Evolutionary conservation across 768 basidiomycete species (phyloP), one percentile per base, ranked within the genome.

Genomic region (Pseudohyphozyma bogoriensis): DNA sequence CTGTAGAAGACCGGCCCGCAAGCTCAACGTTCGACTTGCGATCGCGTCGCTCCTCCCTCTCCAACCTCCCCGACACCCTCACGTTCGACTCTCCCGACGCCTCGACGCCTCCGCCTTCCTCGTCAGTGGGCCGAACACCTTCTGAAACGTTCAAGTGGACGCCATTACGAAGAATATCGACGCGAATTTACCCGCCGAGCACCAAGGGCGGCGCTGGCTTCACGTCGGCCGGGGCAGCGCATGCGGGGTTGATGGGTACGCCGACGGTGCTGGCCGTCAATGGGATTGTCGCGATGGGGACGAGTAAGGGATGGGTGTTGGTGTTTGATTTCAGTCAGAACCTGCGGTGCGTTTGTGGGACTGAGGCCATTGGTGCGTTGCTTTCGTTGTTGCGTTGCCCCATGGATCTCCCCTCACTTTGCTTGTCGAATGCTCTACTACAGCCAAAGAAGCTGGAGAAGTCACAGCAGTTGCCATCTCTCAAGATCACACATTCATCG

Each of bases 311-410:
- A 16, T 82, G 79, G 69, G 78, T 87, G 45, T 78, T 83, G 51
- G 85, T 96, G 2, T 92, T 89, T 72, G 89, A 90, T 73, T 96
- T 95, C 72, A 85, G 84, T 69, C 93, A 97, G 73, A 83, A 83
- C 9, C 70, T 93, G 63, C 82, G 82, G 66, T 83, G 84, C 66
- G 76, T 92, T 13, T 89, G 90, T 66, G 89, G 89, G 12, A 81
- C 76, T 55, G 83, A 87, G 55, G 58, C 75, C 22, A 76, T 81
- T 66, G 81, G 89, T 92, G 73, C 53, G 57, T 22, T 9, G 40
- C 18, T 10, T 20, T 18, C 26, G 52, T n/a, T n/a, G n/a, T n/a
- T 18, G 13, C 10, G 22, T 0, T 37, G 2, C 24, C 31, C 12
- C 9, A 8, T 2, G 47, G 20, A 31, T 40, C 24, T 18, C 42